phyloP scores from a whole-genome alignment of 2,329 filamentous ascomycete genomes.

The Microsporum audouinii region DNA sequence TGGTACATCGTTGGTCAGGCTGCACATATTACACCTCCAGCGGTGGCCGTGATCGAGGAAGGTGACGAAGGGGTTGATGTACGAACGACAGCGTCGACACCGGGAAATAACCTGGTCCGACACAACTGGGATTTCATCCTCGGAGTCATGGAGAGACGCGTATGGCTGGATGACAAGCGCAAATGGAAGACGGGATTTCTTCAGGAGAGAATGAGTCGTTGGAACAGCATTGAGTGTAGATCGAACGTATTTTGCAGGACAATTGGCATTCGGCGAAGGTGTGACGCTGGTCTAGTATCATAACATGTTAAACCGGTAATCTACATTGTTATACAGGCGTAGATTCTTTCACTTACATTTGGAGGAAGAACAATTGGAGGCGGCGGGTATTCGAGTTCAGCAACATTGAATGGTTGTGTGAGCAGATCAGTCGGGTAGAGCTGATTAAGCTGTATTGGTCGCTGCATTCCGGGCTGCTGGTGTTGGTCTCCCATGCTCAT shows the following conservation, averaged over 20 bases:
- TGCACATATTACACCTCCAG: slow-evolving; percentile 99
- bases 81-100: slow-evolving; percentile 88
- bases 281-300: slow-evolving; percentile 65
- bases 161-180: slow-evolving; percentile 95
- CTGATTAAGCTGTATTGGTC: slow-evolving; percentile 58
- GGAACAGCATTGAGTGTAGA: slow-evolving; percentile 92
- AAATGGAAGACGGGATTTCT: slow-evolving; percentile 93
- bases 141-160: slow-evolving; percentile 78
- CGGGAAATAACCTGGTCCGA: slow-evolving; percentile 96
- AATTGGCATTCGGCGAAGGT: slow-evolving; percentile 81
- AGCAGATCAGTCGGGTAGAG: slow-evolving; percentile 86
- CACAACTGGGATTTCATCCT: slow-evolving; percentile 82
- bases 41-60: slow-evolving; percentile 95
- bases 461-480: slow-evolving; percentile 20
- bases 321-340: background rate
- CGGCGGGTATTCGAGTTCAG: slow-evolving; percentile 81
- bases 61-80: slow-evolving; percentile 94
- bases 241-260: slow-evolving; percentile 83
- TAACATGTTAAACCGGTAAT: background rate
- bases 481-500: slow-evolving; percentile 57
- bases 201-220: slow-evolving; percentile 81
- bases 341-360: slow-evolving; percentile 54
- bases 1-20: slow-evolving; percentile 96
- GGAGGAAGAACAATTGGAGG: slow-evolving; percentile 82
- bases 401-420: slow-evolving; percentile 85